Evolutionary conservation across 176 grass and related monocot genomes (phyloP), one percentile per base, ranked within the genome.

Genomic region (Triticum timopheevii): DNA sequence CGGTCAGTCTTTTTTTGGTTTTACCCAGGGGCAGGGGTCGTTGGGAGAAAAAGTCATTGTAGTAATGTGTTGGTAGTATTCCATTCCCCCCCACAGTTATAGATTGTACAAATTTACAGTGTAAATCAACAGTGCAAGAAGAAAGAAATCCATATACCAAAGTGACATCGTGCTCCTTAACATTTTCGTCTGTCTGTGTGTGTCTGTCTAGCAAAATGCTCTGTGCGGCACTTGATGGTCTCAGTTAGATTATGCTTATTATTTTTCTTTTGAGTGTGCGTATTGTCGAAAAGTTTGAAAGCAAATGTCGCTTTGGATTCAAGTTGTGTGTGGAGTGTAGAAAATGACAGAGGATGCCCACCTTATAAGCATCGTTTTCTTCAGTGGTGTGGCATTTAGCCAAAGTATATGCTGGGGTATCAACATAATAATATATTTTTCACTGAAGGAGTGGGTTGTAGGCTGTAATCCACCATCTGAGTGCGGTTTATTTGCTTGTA

Each of bases 101-200:
- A 88, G 81, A 22, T 80, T 77, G 50, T 91, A 87, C 86, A 91
- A 91, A 91, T 88, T 82, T 82, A 91, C 78, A 85, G 31, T 88
- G 90, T 91, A 91, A 82, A 91, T 88, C 78, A 72, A 88, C 82
- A 91, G 78, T 82, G 64, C 79, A 88, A 88, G 73, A 76, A 90
- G 82, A 70, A 34, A 78, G 69, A 50, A 91, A 52, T 69, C 4
- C 13, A 77, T 81, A 85, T 81, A 77, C 35, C 69, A 84, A 44
- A 75, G 56, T 83, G 45, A 10, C 15, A 82, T 73, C 73, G 31
- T 73, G 80, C 4, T 16, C 61, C 1, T 1, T 1, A 47, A 47
- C 45, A 34, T 81, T 2, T 73, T 42, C n/a, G 27, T 2, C 0
- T 17, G 27, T 2, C 23, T 40, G 3, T 50, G 11, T 40, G 2